Evolutionary conservation across 2,329 filamentous ascomycete species (phyloP).

Genomic region (Venturia effusa): DNA sequence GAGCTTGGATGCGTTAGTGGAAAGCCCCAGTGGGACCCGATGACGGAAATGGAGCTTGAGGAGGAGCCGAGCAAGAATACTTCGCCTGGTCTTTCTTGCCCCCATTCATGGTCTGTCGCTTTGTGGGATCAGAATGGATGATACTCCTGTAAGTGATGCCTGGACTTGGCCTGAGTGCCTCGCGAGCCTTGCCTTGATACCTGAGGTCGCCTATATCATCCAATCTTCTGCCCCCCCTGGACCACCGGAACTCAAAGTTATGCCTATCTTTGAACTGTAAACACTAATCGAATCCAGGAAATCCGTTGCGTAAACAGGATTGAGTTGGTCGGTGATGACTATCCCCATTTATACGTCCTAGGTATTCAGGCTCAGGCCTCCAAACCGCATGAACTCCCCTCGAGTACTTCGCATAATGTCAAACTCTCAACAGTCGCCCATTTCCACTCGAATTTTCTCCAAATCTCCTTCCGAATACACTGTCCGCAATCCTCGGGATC

Average conservation of each 20-base stretch:
- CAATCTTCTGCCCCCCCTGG: too few species aligned
- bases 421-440: background rate
- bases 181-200: too few species aligned
- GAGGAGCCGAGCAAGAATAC: background rate
- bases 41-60: background rate
- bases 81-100: background rate
- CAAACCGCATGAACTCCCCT: background rate
- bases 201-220: too few species aligned
- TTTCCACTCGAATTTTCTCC: background rate
- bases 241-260: too few species aligned
- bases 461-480: background rate
- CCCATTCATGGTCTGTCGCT: background rate
- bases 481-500: constrained; percentile 23
- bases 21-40: background rate
- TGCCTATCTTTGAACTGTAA: background rate
- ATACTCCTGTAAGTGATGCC: too few species aligned
- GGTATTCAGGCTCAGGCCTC: too few species aligned
- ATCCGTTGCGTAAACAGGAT: background rate
- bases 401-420: background rate
- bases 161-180: too few species aligned
- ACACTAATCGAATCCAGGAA: background rate
- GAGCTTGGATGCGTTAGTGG: background rate
- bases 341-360: too few species aligned
- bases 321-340: too few species aligned
- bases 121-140: too few species aligned